Conservation (phyloP, 345 rosid genomes). For the Salix viminalis region DNA sequence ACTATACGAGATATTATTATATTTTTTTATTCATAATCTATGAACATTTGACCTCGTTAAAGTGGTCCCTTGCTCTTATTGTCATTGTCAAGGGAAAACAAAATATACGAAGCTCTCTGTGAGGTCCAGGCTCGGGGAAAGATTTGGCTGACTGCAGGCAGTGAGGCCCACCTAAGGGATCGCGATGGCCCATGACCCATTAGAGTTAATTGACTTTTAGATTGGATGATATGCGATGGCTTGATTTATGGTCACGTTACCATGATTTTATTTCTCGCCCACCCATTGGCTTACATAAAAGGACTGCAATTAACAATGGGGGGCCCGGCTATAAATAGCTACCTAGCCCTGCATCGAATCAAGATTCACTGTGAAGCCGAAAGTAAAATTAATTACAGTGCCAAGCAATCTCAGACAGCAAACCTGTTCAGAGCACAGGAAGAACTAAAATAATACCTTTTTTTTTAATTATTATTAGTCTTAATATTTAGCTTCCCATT, state of each 20-base stretch:
- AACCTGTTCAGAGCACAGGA: no score
- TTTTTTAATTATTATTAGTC: no score
- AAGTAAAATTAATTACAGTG: no score
- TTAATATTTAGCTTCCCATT: no score
- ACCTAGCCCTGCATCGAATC: no score
- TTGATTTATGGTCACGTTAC: not conserved
- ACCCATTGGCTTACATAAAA: not conserved
- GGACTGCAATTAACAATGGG: not conserved
- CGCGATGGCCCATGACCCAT: not conserved
- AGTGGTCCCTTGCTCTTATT: slow-evolving; percentile 11
- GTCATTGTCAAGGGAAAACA: slow-evolving; percentile 16
- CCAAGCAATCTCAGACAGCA: no score
- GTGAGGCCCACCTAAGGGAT: not conserved
- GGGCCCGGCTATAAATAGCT: not conserved
- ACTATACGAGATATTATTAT: no score
- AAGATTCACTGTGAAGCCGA: no score
- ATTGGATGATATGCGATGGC: not conserved
- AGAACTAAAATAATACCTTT: no score
- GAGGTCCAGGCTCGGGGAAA: slow-evolving; percentile 18
- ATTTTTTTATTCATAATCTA: not conserved
- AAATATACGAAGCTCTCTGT: slow-evolving; percentile 16
- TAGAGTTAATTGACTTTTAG: not conserved
- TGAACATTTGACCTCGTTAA: not conserved
- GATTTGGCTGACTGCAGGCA: slow-evolving; percentile 12
- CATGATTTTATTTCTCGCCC: not conserved